Conservation (phyloP, 108 stramenopile genomes). For the Nitzschia inconspicua region DNA sequence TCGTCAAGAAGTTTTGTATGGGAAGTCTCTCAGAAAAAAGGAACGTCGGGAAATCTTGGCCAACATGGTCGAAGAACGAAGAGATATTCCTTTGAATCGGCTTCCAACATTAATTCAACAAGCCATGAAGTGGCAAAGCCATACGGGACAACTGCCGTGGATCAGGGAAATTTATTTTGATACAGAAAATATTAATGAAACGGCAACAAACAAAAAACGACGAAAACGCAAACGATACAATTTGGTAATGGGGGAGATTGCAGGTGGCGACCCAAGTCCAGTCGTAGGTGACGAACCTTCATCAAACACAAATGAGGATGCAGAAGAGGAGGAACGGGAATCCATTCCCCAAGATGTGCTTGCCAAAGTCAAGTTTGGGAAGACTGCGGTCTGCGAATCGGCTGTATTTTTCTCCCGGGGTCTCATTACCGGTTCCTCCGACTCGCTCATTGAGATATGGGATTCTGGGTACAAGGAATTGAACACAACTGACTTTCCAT, state of each 20-base stretch:
- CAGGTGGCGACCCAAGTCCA: slow-evolving; percentile 23
- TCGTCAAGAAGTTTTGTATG: slow-evolving; percentile 5
- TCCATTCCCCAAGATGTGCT: slow-evolving; percentile 6
- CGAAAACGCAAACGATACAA: slow-evolving; percentile 56
- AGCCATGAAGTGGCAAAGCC: slow-evolving; percentile 86
- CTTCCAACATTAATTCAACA: slow-evolving; percentile 85
- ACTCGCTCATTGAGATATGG: slow-evolving; percentile 96
- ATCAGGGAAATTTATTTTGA: slow-evolving; percentile 39
- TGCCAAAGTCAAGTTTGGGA: slow-evolving; percentile 76
- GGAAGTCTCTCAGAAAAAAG: slow-evolving; percentile 27
- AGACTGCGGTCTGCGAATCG: slow-evolving; percentile 67
- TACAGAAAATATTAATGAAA: slow-evolving; percentile 22
- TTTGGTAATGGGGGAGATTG: slow-evolving; percentile 65
- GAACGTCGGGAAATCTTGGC: slow-evolving; percentile 69
- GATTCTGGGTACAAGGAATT: slow-evolving; percentile 62
- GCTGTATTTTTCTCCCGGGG: slow-evolving; percentile 62
- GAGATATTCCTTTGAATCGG: slow-evolving; percentile 67
- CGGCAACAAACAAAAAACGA: slow-evolving; percentile 16
- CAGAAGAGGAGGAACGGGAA: slow-evolving; percentile 8
- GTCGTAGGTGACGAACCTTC: slow-evolving; percentile 7
- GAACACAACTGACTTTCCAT: slow-evolving; percentile 52
- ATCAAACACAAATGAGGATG: slow-evolving; percentile 11
- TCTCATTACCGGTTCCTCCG: slow-evolving; percentile 84
- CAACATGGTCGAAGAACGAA: slow-evolving; percentile 37
- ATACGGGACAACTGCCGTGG: slow-evolving; percentile 63